phyloP scores from a whole-genome alignment of 495 filamentous ascomycete genomes.

The Bacidia rubella region DNA sequence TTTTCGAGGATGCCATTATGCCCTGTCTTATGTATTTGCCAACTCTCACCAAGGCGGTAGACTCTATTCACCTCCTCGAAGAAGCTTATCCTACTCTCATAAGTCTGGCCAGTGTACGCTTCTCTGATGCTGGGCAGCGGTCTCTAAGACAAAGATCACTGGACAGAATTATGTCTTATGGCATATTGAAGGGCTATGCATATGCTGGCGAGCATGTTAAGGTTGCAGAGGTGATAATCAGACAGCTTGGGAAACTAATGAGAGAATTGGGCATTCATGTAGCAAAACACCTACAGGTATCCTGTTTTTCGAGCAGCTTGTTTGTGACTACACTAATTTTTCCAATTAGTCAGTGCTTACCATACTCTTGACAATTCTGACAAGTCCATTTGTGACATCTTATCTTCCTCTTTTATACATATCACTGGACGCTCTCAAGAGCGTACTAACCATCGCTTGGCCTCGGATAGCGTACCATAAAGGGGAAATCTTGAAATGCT shows the following conservation, averaged over 20 bases:
- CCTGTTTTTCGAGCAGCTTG: neutral
- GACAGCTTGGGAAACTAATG: slow-evolving; percentile 39
- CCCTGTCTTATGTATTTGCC: slow-evolving; percentile 65
- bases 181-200: slow-evolving; percentile 39
- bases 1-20: slow-evolving; percentile 67
- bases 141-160: slow-evolving; percentile 25
- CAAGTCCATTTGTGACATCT: slow-evolving; percentile 54
- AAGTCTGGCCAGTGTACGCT: slow-evolving; percentile 37
- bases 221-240: slow-evolving; percentile 45
- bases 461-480: slow-evolving; percentile 51
- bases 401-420: slow-evolving; percentile 40
- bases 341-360: slow-evolving; percentile 49
- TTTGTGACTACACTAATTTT: slow-evolving; percentile 8
- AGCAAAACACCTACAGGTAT: slow-evolving; percentile 60
- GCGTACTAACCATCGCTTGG: slow-evolving; percentile 57
- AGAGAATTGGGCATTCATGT: slow-evolving; percentile 50
- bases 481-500: slow-evolving; percentile 52
- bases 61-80: slow-evolving; percentile 50
- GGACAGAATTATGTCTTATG: slow-evolving; percentile 41
- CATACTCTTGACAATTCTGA: slow-evolving; percentile 48
- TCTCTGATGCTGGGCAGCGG: slow-evolving; percentile 12
- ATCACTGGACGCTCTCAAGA: slow-evolving; percentile 39
- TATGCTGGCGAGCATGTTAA: slow-evolving; percentile 36
- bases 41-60: slow-evolving; percentile 57
- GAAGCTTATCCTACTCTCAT: slow-evolving; percentile 56